Conservation (phyloP, 2,329 filamentous ascomycete genomes). For the Eurotiales sp. region DNA sequence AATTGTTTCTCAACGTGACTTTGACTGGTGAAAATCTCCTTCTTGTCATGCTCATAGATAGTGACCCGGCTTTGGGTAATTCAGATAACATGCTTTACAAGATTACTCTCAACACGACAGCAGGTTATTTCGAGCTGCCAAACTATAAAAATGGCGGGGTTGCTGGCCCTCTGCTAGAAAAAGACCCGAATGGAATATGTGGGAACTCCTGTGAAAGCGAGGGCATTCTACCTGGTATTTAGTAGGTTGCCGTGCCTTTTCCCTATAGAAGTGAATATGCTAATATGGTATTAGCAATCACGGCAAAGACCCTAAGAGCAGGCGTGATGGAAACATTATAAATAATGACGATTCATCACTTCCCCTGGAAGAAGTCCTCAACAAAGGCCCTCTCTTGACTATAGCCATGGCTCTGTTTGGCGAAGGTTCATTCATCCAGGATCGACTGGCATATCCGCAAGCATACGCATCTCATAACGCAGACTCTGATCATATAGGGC, state of each 20-base stretch:
- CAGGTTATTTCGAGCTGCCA: constrained; percentile 31
- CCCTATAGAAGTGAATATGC: no score
- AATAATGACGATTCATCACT: not conserved
- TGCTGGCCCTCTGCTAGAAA: constrained; percentile 14
- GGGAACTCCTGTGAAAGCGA: not conserved
- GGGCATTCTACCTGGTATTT: no score
- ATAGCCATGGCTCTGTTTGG: constrained; percentile 12
- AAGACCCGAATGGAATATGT: not conserved
- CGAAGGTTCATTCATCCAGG: constrained; percentile 13
- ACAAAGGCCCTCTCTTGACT: constrained; percentile 14
- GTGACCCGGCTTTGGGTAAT: no score
- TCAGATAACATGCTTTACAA: constrained; percentile 12
- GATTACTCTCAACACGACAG: constrained; percentile 25
- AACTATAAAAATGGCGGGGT: constrained; percentile 25
- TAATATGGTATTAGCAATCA: no score
- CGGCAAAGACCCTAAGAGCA: no score
- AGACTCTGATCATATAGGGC: not conserved
- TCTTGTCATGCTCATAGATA: no score
- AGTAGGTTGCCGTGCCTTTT: no score
- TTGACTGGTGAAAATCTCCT: not conserved
- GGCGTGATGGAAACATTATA: not conserved
- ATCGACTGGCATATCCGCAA: not conserved
- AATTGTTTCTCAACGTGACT: constrained; percentile 25
- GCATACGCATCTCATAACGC: not conserved
- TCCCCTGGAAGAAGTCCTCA: not conserved